Percentiles rank a stretch among this genome's conserved stretches.
Conservation (phyloP, 495 filamentous ascomycete genomes). For the Xylaria telfairii region DNA sequence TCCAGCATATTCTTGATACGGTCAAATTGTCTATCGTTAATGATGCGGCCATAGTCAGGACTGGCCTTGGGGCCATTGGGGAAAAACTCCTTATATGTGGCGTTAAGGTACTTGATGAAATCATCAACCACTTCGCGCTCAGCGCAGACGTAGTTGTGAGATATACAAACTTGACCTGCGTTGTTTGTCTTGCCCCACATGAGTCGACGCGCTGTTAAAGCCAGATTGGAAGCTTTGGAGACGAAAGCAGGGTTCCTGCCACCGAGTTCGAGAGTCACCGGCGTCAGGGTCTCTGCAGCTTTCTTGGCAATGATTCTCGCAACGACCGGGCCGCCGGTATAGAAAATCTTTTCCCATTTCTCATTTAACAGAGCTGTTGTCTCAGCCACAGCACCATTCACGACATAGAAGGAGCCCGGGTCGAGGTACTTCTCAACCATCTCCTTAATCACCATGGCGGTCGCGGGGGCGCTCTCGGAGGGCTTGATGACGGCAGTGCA, state of each 20-base stretch:
- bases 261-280: constrained; percentile 86
- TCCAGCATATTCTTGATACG: constrained; percentile 91
- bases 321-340: constrained; percentile 79
- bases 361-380: constrained; percentile 80
- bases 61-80: constrained; percentile 79
- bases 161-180: constrained; percentile 87
- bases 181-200: constrained; percentile 88
- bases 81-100: constrained; percentile 77
- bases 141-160: constrained; percentile 86
- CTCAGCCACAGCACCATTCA: constrained; percentile 83
- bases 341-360: constrained; percentile 98
- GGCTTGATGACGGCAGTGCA: constrained; percentile 91
- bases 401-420: constrained; percentile 72
- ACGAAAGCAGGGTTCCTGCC: constrained; percentile 91
- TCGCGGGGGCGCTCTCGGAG: constrained; percentile 76
- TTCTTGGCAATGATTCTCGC: constrained; percentile 90
- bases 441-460: constrained; percentile 79
- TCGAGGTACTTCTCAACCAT: constrained; percentile 77
- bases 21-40: constrained; percentile 77
- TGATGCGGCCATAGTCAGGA: constrained; percentile 76
- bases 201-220: constrained; percentile 81
- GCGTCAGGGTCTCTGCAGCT: constrained; percentile 89
- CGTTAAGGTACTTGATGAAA: constrained; percentile 78
- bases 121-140: constrained; percentile 72
- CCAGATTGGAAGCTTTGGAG: constrained; percentile 77